Conservation (phyloP, 2,329 filamentous ascomycete genomes). For the Paecilomyces fulvus region DNA sequence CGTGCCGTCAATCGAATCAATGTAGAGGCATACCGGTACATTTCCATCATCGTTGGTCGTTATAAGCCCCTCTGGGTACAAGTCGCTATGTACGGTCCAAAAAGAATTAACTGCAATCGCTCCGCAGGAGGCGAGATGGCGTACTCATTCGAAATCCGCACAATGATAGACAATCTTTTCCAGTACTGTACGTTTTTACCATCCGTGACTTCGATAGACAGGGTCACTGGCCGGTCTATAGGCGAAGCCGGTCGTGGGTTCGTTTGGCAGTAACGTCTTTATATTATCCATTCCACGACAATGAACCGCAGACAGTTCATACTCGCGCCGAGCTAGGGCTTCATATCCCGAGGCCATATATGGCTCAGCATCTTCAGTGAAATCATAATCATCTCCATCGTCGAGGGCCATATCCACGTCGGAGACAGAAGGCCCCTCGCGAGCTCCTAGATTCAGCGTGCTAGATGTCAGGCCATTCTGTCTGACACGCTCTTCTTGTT, state of each 20-base stretch:
- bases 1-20: too few species aligned
- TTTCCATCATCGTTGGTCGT: too few species aligned
- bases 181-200: slow-evolving; percentile 28
- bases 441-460: background rate
- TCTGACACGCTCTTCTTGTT: background rate
- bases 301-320: slow-evolving; percentile 33
- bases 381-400: slow-evolving; percentile 22
- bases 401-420: slow-evolving; percentile 35
- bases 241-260: slow-evolving; percentile 21
- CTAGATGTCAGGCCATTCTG: background rate
- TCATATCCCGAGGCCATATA: slow-evolving; percentile 83
- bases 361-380: slow-evolving; percentile 54
- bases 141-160: slow-evolving; percentile 27
- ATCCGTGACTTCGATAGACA: slow-evolving; percentile 30
- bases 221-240: slow-evolving; percentile 34
- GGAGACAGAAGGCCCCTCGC: slow-evolving; percentile 20
- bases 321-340: slow-evolving; percentile 55
- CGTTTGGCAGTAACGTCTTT: slow-evolving; percentile 8
- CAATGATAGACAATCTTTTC: slow-evolving; percentile 30
- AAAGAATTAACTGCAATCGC: slow-evolving; percentile 1
- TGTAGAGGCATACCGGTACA: too few species aligned
- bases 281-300: background rate
- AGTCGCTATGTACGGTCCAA: background rate
- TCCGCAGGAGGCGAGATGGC: slow-evolving; percentile 14
- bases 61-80: too few species aligned